These are phyloP conservation scores for Cyberlindnera saturnus DNA, from an alignment of 805 yeast species.

Conservation along the genomic window DNA sequence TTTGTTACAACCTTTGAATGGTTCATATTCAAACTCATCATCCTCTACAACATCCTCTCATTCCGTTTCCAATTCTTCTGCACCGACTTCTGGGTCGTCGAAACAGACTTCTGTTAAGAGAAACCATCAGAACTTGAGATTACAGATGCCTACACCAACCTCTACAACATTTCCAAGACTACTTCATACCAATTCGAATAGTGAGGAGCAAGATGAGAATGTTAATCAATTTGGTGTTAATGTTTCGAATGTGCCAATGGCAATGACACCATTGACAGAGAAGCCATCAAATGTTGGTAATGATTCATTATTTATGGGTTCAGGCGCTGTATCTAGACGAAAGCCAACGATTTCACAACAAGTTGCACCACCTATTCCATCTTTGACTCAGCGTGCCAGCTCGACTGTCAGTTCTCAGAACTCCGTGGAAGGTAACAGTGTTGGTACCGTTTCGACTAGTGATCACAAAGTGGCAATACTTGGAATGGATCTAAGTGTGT, in stretches of 20 bases:
- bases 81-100: not conserved
- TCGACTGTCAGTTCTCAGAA: conserved; percentile 12
- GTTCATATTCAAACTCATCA: not conserved
- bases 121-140: conserved; percentile 49
- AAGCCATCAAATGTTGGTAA: conserved; percentile 23
- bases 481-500: conserved; percentile 14
- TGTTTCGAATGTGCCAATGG: conserved; percentile 45
- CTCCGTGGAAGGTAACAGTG: conserved; percentile 7
- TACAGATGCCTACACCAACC: conserved; percentile 75
- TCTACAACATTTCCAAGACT: conserved; percentile 25
- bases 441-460: not conserved
- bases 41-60: not conserved
- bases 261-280: conserved; percentile 81
- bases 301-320: not conserved
- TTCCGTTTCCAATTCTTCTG: conserved; percentile 1
- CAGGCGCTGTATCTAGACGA: conserved; percentile 1
- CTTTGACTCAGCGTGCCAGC: conserved; percentile 10
- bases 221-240: conserved; percentile 67
- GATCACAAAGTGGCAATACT: conserved; percentile 6
- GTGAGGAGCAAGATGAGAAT: conserved; percentile 30
- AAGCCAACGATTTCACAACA: conserved; percentile 3
- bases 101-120: conserved; percentile 12
- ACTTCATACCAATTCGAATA: conserved; percentile 30
- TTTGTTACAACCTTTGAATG: conserved; percentile 28
- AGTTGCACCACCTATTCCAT: conserved; percentile 12